Evolutionary conservation across 2,329 filamentous ascomycete genomes (phyloP), one percentile per base, ranked within the genome.

Genomic region (Xylariaceae sp.): DNA sequence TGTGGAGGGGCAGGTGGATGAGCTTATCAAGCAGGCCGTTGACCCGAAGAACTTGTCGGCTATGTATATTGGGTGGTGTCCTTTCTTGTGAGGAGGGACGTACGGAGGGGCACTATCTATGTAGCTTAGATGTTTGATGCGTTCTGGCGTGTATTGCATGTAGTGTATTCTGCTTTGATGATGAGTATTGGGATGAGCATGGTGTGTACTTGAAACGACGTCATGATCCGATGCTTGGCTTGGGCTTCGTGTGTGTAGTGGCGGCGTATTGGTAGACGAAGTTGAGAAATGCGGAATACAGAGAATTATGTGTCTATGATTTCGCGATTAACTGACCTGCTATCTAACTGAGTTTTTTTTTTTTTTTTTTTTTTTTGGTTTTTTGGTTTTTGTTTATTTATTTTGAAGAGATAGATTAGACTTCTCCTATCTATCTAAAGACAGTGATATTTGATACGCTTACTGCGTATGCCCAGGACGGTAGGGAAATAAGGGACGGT

Each of bases 21-120:
- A 95, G 71, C 72, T 99, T 71, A 94, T 99, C 63, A 83, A 87
- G 68, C 86, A 92, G 74, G 94, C 95, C 35, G 88, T 87, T 27
- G 85, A 91, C 70, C 83, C 86, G 54, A 81, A 75, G 67, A 95
- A 94, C 70, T 71, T 99, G 72, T 83, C 89, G 19, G 83, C 85
- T 40, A 99, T 99, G 95, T 99, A 97, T 72, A 96, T 97, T 72
- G 94, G 94, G 26, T 97, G 92, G 92, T 82, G 80, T 66, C 77
- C 81, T 27, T 84, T 84, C 63, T 68, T 84, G 64, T 83, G 68
- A 59, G 46, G 40, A 27, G 5, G n/a, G 8, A 9, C 11, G 11
- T 34, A 19, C 29, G 12, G 29, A 8, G n/a, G 39, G 39, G 19
- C 34, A 41, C 19, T 19, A 31, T 19, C 19, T 19, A 19, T 19